Base-by-base conservation (phyloP, 148 eudicot genomes). In the Fagopyrum homotropicum region DNA sequence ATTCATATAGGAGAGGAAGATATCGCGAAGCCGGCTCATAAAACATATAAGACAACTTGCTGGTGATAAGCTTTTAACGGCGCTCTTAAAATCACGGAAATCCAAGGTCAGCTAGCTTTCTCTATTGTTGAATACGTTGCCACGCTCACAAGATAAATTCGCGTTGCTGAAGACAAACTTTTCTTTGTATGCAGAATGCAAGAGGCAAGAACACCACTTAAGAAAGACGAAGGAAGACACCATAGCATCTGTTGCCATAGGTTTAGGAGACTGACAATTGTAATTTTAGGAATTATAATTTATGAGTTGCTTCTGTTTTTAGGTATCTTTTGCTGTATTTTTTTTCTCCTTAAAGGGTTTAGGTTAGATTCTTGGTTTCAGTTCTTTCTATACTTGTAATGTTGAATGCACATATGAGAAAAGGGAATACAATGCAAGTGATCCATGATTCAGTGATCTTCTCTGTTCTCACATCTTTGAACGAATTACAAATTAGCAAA, bases 61-160 rank as follows among this genome's bases (percentile, higher is more conserved):
- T 3, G 97, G 94, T 49, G 88, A 85, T 72, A 77, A 87, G 63
- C 50, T 86, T 79, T 79, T 91, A 79, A 46, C 76, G 16, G 29
- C 61, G 0, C 63, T 87, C 45, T 80, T 92, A 29, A 89, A 86
- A 75, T 72, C 80, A 44, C 78, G 46, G 69, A 80, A 80, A 73
- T 49, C 75, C 50, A 83, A 84, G 83, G 86, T 80, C 75, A 29
- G 61, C 4, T 49, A 56, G 26, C 61, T 56, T 17, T 54, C 50
- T 30, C 55, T 45, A 40, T 47, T 15, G 57, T 54, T 54, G 57
- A 4, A 15, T 54, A 51, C 55, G 8, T 51, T 10, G 55, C 15
- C 15, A 4, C 19, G 64, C 26, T 57, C 30, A 8, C n/a, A 11
- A 6, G 9, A 17, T 57, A 4, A n/a, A 6, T 12, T 52, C 16